Evolutionary conservation across 306 rosid genomes (phyloP).

Genomic region (Fagus crenata): DNA sequence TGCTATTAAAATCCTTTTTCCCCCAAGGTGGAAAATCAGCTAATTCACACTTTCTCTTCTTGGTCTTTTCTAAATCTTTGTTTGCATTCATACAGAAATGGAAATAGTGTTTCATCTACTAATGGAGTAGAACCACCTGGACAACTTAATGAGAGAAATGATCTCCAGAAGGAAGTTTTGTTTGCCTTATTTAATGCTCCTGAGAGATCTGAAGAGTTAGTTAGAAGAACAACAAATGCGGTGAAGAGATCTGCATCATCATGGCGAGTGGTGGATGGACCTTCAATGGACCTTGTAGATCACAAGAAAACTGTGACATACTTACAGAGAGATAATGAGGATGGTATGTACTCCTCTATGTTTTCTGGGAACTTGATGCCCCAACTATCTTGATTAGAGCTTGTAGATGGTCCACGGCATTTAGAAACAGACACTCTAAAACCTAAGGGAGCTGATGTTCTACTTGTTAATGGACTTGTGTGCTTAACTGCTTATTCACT

Average conservation of each 20-base stretch:
- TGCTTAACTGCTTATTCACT: not conserved
- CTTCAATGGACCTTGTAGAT: slow-evolving; percentile 49
- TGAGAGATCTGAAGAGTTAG: slow-evolving; percentile 41
- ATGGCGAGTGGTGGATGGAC: slow-evolving; percentile 53
- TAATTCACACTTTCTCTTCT: slow-evolving; percentile 29
- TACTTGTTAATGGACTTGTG: not conserved
- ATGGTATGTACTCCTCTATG: slow-evolving; percentile 47
- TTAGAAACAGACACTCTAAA: not conserved
- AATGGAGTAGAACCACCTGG: slow-evolving; percentile 33
- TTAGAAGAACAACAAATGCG: slow-evolving; percentile 37
- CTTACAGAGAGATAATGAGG: slow-evolving; percentile 30
- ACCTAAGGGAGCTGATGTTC: not conserved
- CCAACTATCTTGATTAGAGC: slow-evolving; percentile 4
- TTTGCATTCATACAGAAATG: slow-evolving; percentile 36
- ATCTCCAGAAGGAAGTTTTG: slow-evolving; percentile 62
- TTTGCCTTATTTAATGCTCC: slow-evolving; percentile 51
- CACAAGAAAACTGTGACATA: slow-evolving; percentile 28
- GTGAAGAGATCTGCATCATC: slow-evolving; percentile 32
- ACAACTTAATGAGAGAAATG: slow-evolving; percentile 37
- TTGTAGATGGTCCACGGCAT: not conserved
- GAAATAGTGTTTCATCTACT: slow-evolving; percentile 29
- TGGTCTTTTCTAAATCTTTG: slow-evolving; percentile 24
- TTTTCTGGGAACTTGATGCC: slow-evolving; percentile 19
- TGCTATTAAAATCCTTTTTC: too few relatives aligned
- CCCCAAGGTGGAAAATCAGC: not conserved